Base-by-base conservation (phyloP, 176 grass and related monocot genomes). In the Metroxylon sagu region DNA sequence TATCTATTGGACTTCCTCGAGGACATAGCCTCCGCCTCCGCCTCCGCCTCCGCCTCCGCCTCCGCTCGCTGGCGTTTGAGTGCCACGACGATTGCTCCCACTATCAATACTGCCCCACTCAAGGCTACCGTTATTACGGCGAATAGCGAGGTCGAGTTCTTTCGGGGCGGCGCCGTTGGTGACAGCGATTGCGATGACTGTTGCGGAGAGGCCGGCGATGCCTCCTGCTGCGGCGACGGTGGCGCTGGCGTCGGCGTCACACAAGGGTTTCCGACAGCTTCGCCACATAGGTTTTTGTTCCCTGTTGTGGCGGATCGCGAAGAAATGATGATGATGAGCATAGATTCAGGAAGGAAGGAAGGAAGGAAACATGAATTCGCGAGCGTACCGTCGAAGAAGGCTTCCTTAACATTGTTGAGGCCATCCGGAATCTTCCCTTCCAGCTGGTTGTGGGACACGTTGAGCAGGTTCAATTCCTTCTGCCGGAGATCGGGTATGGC, bases 201-300 rank as follows among this genome's bases (percentile, higher is more conserved):
- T n/a, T n/a, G n/a, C n/a, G n/a, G n/a, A n/a, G n/a, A n/a, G n/a
- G n/a, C n/a, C n/a, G n/a, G 25, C 59, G 52, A 8, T 2, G 31
- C 6, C 31, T 35, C 31, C 31, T 35, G 8, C 3, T 6, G n/a
- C n/a, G n/a, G n/a, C n/a, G n/a, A n/a, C 21, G 21, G 0, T 1
- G 1, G 21, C 21, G 21, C 1, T 3, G 8, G 35, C 35, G 35
- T 43, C 4, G 67, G 3, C 3, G 65, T 25, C 19, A 62, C 65
- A 55, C 93, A 92, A 73, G 67, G 64, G 0, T 48, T 53, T 16
- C 68, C 73, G 5, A 98, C 60, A 17, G 82, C 79, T 3, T 53
- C 70, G 15, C 93, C 87, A 28, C 93, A 98, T 3, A 98, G 81
- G 58, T 83, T 76, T 16, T 68, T 83, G 49, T 98, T 98, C 1